Evolutionary conservation across 306 rosid genomes (phyloP), one percentile per base, ranked within the genome.

Genomic region (Dalbergia cochinchinensis): DNA sequence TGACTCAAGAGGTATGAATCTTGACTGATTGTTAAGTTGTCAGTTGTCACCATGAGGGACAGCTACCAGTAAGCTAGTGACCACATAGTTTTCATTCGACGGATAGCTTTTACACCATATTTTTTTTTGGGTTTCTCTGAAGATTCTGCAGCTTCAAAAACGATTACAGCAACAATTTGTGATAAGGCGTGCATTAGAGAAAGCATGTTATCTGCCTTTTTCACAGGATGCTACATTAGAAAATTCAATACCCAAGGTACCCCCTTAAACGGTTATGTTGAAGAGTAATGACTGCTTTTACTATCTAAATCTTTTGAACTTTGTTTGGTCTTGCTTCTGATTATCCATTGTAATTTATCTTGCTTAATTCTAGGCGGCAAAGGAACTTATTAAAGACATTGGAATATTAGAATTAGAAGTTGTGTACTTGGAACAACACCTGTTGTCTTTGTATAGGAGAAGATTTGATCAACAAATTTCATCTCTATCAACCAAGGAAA

Each of bases 381-480:
- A 74, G 86, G 96, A 88, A 39, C 88, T 92, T 82, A 86, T 95
- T 5, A 90, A 90, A 80, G 97, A 95, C 72, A 90, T 95, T 83
- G 91, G 92, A 15, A 90, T 84, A 57, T 84, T 95, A 73, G 99
- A 95, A 84, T 63, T 86, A 67, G 96, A 95, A 92, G 91, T 95
- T 11, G 79, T 82, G 78, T 71, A 88, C 67, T 84, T 92, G 92
- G 99, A 95, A 74, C 90, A 88, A 22, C 82, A 88, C 78, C 92
- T 95, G 20, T 94, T 95, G 58, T 91, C 95, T 47, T 73, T 92
- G 81, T 95, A 95, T 65, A 88, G 98, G 63, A 89, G 78, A 81
- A 84, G 88, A 66, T 92, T 89, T 83, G 73, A 85, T 68, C 92
- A 91, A 67, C 86, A 78, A 64, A 79, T 85, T 74, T 80, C 90